Evolutionary conservation across 176 grass and related monocot species (phyloP).

Genomic region (Cocos nucifera): DNA sequence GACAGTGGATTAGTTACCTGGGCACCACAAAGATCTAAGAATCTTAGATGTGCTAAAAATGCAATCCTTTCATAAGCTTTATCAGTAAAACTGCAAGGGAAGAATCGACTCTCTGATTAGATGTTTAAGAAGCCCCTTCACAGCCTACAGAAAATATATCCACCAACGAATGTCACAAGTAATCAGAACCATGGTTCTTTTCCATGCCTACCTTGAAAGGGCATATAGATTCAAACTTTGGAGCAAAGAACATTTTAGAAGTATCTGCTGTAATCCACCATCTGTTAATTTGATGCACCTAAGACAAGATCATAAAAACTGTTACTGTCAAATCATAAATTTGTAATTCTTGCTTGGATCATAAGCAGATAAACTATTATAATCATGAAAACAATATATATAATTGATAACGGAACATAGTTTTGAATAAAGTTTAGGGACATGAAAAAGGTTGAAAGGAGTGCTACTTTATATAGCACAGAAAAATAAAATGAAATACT

Average conservation of each 20-base stretch:
- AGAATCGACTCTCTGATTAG: background rate
- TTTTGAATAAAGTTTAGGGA: too few relatives aligned
- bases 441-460: too few relatives aligned
- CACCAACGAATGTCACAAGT: too few relatives aligned
- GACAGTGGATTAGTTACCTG: slow-evolving; percentile 40
- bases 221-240: slow-evolving; percentile 90
- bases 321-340: too few relatives aligned
- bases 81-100: slow-evolving; percentile 63
- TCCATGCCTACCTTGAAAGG: slow-evolving; percentile 55
- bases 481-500: too few relatives aligned
- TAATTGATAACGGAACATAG: too few relatives aligned
- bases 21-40: slow-evolving; percentile 85
- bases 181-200: background rate
- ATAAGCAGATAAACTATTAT: too few relatives aligned
- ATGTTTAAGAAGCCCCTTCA: too few relatives aligned
- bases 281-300: slow-evolving; percentile 95
- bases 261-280: slow-evolving; percentile 45
- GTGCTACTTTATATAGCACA: too few relatives aligned
- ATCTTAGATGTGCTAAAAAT: slow-evolving; percentile 56
- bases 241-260: slow-evolving; percentile 77
- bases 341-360: too few relatives aligned
- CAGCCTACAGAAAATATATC: too few relatives aligned
- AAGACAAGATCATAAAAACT: background rate
- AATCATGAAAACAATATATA: too few relatives aligned
- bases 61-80: slow-evolving; percentile 69